Evolutionary conservation across 441 rosid species (phyloP).

Genomic region (Iberis amara): DNA sequence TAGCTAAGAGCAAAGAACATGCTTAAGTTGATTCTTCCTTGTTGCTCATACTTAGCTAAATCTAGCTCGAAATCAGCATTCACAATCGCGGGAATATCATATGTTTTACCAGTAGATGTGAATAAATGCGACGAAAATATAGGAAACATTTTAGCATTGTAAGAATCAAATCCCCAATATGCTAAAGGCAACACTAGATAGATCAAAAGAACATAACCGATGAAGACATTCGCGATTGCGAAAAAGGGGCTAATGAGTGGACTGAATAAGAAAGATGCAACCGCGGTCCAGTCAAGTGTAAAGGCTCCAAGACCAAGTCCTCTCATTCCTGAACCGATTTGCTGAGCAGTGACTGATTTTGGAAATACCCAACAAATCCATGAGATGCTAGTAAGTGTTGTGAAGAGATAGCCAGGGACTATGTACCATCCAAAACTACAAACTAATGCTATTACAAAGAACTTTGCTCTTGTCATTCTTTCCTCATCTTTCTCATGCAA

Average conservation of each 20-base stretch:
- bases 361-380: constrained; percentile 63
- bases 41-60: constrained; percentile 28
- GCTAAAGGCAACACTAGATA: constrained; percentile 40
- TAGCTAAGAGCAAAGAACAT: constrained; percentile 43
- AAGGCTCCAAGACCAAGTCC: constrained; percentile 60
- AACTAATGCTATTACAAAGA: constrained; percentile 51
- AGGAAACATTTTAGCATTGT: constrained; percentile 47
- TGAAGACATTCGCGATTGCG: constrained; percentile 42
- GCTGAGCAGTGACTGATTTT: constrained; percentile 56
- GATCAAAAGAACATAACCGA: constrained; percentile 38
- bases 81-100: constrained; percentile 45
- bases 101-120: constrained; percentile 29
- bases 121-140: constrained; percentile 56
- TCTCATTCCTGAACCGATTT: constrained; percentile 52
- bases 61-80: constrained; percentile 50
- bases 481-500: constrained; percentile 51
- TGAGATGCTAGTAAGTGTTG: constrained; percentile 41
- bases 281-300: constrained; percentile 52
- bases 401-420: constrained; percentile 53
- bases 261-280: constrained; percentile 54
- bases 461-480: constrained; percentile 49
- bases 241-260: constrained; percentile 61
- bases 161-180: constrained; percentile 46
- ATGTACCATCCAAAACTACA: constrained; percentile 60
- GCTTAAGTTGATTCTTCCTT: constrained; percentile 47